Base-by-base conservation (phyloP, 345 rosid genomes). In the Theobroma cacao region DNA sequence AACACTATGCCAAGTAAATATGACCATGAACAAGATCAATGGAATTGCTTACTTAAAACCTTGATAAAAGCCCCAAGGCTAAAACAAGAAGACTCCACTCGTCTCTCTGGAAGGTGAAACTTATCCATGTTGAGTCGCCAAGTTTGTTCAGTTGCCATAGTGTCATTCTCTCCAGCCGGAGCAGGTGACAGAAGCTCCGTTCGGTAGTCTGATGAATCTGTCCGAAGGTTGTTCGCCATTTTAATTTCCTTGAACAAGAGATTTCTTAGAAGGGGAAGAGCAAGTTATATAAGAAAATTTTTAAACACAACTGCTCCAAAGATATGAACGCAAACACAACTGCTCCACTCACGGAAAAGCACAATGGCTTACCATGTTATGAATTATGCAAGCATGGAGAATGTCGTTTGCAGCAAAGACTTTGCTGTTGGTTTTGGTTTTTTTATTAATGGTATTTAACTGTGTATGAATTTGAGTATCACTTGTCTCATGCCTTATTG, bases 141-240 rank as follows among this genome's bases (percentile, higher is more conserved):
- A 0, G 90, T 83, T 0, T 88, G 87, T 30, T 75, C 80, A 11
- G 76, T 53, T 12, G 76, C 22, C 60, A 28, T 66, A 3, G 59
- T 38, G 2, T 31, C 10, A 13, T 75, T 72, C 43, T 76, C 82
- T 22, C 83, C 81, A 0, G 38, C 80, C 1, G 80, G 85, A 9
- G 80, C 68, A 0, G 90, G 91, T 1, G 89, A 89, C 47, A 87
- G 81, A 62, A 89, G 91, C 78, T 89, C 91, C 0, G 81, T 82
- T 50, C 85, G 78, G 73, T 82, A 79, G 43, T 89, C 90, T 0
- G 69, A 77, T 1, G 91, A 84, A 74, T 87, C 90, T 1, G 56
- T 82, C 43, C 84, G 77, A 24, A 79, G 81, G 69, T 81, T 56
- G 14, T 59, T 77, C 30, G 0, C 78, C 86, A 84, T 84, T 17